Conservation (phyloP, 306 rosid species). For the Macrotyloma uniflorum region DNA sequence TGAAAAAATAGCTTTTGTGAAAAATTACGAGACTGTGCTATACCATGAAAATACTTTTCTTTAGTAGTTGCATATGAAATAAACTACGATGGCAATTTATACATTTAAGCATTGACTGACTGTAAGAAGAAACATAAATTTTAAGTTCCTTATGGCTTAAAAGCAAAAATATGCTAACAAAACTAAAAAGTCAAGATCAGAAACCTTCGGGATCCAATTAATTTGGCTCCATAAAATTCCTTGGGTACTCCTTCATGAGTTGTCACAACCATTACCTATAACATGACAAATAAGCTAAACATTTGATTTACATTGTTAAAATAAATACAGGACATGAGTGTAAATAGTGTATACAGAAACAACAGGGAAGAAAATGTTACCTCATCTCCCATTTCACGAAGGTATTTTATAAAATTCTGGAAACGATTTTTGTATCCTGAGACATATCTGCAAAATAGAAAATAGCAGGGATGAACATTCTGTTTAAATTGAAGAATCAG, state of each 20-base stretch:
- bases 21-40: neutral
- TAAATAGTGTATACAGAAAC: neutral
- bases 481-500: neutral
- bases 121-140: neutral
- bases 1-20: neutral
- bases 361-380: constrained; percentile 23
- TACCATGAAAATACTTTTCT: neutral
- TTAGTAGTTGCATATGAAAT: neutral
- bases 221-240: constrained; percentile 91
- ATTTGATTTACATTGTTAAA: neutral
- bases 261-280: constrained; percentile 94
- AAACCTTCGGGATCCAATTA: constrained; percentile 91
- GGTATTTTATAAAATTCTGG: constrained; percentile 57
- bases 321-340: neutral
- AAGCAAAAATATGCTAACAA: constrained; percentile 11
- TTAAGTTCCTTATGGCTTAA: neutral
- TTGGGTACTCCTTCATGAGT: constrained; percentile 95
- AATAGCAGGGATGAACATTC: neutral
- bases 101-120: neutral
- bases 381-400: constrained; percentile 69
- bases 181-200: constrained; percentile 20
- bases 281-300: constrained; percentile 25
- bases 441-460: constrained; percentile 50
- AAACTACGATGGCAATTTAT: neutral
- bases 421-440: constrained; percentile 63